phyloP scores from a whole-genome alignment of 169 alveolate genomes.

The Plasmodium gallinaceum region DNA sequence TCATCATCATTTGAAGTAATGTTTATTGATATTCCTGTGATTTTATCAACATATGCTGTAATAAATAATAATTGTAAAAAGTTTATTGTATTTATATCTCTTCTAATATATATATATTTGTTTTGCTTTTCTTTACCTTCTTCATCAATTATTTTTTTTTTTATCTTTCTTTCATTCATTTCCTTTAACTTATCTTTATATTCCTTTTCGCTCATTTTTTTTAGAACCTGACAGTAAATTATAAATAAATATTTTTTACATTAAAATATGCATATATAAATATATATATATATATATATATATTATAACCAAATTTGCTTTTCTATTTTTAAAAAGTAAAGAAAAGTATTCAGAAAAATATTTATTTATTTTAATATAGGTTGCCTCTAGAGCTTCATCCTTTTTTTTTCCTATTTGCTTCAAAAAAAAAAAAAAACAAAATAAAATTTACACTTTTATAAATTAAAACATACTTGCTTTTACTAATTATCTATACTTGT shows the following conservation, averaged over 20 bases:
- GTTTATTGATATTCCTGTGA: conserved; percentile 72
- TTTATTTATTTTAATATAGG: conserved; percentile 70
- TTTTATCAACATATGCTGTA: conserved; percentile 65
- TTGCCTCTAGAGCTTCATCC: conserved; percentile 76
- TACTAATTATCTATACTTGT: conserved; percentile 29
- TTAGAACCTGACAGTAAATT: conserved; percentile 33
- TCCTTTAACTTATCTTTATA: conserved; percentile 42
- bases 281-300: conserved; percentile 5
- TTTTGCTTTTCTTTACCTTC: conserved; percentile 44
- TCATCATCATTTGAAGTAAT: conserved; percentile 73
- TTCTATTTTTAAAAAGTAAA: conserved; percentile 68
- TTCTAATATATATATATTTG: neutral
- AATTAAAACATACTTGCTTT: neutral
- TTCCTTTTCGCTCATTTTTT: conserved; percentile 67
- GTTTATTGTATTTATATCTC: neutral
- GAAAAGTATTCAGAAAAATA: conserved; percentile 74
- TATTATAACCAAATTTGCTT: conserved; percentile 59
- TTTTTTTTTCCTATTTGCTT: conserved; percentile 77
- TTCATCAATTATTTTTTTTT: conserved; percentile 45
- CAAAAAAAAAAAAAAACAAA: conserved; percentile 1
- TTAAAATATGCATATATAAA: neutral
- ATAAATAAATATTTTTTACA: neutral
- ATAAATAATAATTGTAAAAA: conserved; percentile 1
- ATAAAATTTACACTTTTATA: neutral
- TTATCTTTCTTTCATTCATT: conserved; percentile 38